phyloP scores from a whole-genome alignment of 192 early-diverging fungal species.

The Coemansia sp. region DNA sequence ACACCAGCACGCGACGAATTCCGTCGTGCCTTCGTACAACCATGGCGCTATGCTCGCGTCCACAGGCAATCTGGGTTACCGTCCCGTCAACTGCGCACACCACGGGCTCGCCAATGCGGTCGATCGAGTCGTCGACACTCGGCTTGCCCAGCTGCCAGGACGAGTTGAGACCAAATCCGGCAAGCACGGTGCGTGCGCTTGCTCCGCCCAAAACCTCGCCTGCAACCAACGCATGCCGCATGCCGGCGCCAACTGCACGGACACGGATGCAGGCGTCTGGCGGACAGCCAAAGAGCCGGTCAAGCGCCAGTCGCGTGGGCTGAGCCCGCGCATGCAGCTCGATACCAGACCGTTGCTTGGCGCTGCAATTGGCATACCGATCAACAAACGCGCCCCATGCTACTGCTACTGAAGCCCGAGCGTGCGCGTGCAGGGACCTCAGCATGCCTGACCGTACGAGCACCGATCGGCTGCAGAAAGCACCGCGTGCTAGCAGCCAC shows the following conservation, averaged over 20 bases:
- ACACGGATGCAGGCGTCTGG: conserved; percentile 4
- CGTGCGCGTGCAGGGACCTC: conserved; percentile 3
- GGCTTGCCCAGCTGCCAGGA: conserved; percentile 51
- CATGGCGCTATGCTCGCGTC: conserved; percentile 66
- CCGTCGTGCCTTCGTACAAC: conserved; percentile 20
- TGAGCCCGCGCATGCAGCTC: conserved; percentile 11
- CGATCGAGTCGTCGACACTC: neutral
- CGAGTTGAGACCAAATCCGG: conserved; percentile 54
- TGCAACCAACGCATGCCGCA: conserved; percentile 37
- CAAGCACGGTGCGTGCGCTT: conserved; percentile 17
- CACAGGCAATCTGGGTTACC: conserved; percentile 53
- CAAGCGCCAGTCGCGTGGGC: conserved; percentile 15
- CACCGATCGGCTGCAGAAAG: neutral
- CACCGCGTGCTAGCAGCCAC: conserved; percentile 2
- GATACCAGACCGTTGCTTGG: neutral
- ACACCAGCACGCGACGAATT: conserved; percentile 37
- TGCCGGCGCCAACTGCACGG: conserved; percentile 34
- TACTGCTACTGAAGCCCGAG: conserved; percentile 9
- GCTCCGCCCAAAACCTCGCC: neutral
- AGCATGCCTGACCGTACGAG: neutral
- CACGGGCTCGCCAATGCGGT: neutral
- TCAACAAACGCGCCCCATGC: conserved; percentile 48
- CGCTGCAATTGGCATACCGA: conserved; percentile 3
- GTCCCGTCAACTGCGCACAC: conserved; percentile 25
- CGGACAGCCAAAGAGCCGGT: conserved; percentile 2